Evolutionary conservation across 2,329 filamentous ascomycete genomes (phyloP).

Genomic region (Incumbomyces lentus): DNA sequence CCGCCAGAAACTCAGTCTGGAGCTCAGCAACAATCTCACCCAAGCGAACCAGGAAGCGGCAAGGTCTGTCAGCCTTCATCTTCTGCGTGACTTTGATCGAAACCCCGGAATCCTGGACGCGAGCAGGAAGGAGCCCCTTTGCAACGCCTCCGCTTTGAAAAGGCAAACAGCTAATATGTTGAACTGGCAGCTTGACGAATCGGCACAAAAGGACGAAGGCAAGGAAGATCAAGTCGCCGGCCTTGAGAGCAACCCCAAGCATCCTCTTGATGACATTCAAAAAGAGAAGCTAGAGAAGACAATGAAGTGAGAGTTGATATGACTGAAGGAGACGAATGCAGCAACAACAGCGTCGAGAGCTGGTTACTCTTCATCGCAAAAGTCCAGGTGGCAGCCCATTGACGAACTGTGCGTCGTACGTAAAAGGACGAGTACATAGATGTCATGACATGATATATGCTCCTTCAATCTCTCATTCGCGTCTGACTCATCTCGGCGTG

Average conservation of each 20-base stretch:
- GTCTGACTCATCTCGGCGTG: too few relatives aligned
- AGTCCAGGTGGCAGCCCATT: too few relatives aligned
- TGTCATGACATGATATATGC: too few relatives aligned
- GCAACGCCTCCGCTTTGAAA: conserved; percentile 1
- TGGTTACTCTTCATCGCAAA: too few relatives aligned
- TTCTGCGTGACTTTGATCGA: conserved; percentile 33
- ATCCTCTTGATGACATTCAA: conserved; percentile 26
- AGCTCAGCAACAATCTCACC: conserved; percentile 50
- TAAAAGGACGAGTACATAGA: too few relatives aligned
- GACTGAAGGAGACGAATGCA: neutral
- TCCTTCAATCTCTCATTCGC: too few relatives aligned
- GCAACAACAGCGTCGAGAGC: too few relatives aligned
- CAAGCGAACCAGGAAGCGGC: conserved; percentile 40
- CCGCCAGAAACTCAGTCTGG: conserved; percentile 58
- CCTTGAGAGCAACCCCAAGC: conserved; percentile 33
- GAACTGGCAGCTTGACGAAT: conserved; percentile 20
- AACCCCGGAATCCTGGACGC: too few relatives aligned
- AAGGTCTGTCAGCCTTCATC: conserved; percentile 11
- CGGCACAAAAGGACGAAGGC: conserved; percentile 20
- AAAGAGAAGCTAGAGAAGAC: conserved; percentile 28
- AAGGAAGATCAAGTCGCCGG: conserved; percentile 17
- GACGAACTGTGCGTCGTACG: too few relatives aligned
- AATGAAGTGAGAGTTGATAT: neutral
- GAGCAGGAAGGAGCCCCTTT: too few relatives aligned
- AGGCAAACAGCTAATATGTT: neutral